A percentile compares a stretch with the other conserved stretches of the same genome.
These are phyloP conservation scores for Endothia cerciana DNA, from an alignment of 2,329 filamentous ascomycete species.

Conservation along the genomic window DNA sequence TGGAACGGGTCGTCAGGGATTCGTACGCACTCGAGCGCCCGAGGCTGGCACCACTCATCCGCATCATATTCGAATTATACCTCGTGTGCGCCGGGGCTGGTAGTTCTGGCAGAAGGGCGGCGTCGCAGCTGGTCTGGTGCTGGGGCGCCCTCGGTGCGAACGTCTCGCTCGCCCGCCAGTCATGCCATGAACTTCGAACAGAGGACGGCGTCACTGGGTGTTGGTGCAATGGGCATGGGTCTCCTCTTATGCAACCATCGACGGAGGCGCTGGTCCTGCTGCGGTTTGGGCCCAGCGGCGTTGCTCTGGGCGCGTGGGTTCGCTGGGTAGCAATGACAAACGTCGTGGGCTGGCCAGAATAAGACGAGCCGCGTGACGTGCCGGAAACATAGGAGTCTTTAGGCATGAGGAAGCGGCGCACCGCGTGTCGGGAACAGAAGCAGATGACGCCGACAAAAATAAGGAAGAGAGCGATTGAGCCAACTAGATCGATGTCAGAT, in stretches of 20 bases:
- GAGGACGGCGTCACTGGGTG: neutral
- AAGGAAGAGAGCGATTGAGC: constrained; percentile 2
- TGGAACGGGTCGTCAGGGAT: neutral
- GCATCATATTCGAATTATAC: neutral
- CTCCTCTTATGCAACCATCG: neutral
- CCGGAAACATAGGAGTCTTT: too few relatives aligned
- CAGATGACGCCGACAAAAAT: constrained; percentile 13
- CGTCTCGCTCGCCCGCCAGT: constrained; percentile 10
- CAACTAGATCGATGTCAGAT: constrained; percentile 9
- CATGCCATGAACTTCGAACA: neutral
- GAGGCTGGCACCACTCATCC: neutral
- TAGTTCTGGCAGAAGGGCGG: neutral
- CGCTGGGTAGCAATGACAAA: constrained; percentile 6
- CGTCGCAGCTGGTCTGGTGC: neutral
- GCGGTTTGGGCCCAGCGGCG: neutral
- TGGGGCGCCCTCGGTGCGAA: neutral
- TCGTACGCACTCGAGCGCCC: neutral
- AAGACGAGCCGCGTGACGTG: constrained; percentile 2
- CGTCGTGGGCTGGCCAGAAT: neutral
- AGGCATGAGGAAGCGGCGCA: constrained; percentile 3
- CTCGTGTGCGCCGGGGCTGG: neutral
- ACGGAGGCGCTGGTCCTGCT: neutral
- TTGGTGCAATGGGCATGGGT: neutral
- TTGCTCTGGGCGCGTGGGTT: constrained; percentile 7
- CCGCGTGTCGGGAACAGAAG: constrained; percentile 13